phyloP scores from a whole-genome alignment of 352 stramenopile species.

The Peronospora farinosa region DNA sequence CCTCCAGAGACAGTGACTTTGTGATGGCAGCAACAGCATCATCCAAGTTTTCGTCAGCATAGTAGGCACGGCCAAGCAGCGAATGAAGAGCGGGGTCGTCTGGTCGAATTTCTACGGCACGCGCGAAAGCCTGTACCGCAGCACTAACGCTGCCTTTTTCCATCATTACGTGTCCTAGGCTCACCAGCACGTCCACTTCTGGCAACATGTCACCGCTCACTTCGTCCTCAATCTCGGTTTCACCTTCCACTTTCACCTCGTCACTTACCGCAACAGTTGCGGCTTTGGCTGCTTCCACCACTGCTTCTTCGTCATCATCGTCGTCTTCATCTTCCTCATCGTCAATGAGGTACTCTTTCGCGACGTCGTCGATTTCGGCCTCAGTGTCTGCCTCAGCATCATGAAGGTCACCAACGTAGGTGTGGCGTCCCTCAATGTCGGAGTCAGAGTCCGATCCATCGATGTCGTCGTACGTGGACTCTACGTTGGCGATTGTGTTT shows the following conservation, averaged over 20 bases:
- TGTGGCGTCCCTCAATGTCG: conserved; percentile 37
- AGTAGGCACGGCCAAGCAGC: conserved; percentile 76
- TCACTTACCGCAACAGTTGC: conserved; percentile 7
- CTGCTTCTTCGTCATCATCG: conserved; percentile 32
- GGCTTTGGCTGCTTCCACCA: conserved; percentile 24
- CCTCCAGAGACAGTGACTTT: conserved; percentile 61
- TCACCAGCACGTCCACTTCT: conserved; percentile 82
- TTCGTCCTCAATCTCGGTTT: conserved; percentile 45
- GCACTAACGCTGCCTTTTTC: conserved; percentile 72
- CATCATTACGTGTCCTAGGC: conserved; percentile 73
- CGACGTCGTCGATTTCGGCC: conserved; percentile 22
- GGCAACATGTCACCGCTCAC: conserved; percentile 61
- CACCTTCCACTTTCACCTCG: conserved; percentile 19
- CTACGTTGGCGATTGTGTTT: conserved; percentile 41
- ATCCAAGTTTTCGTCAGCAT: conserved; percentile 80
- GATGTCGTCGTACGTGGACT: conserved; percentile 50
- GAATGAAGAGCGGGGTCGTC: conserved; percentile 66
- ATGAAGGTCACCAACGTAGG: conserved; percentile 39
- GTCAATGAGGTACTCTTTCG: conserved; percentile 32
- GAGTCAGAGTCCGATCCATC: conserved; percentile 41
- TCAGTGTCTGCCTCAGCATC: conserved; percentile 40
- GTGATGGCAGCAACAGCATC: conserved; percentile 59
- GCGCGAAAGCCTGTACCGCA: conserved; percentile 75
- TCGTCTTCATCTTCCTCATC: conserved; percentile 35
- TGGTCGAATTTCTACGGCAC: conserved; percentile 76